These are phyloP conservation scores for Massarina eburnea DNA, from an alignment of 2,329 filamentous ascomycete genomes.

Conservation along the genomic window DNA sequence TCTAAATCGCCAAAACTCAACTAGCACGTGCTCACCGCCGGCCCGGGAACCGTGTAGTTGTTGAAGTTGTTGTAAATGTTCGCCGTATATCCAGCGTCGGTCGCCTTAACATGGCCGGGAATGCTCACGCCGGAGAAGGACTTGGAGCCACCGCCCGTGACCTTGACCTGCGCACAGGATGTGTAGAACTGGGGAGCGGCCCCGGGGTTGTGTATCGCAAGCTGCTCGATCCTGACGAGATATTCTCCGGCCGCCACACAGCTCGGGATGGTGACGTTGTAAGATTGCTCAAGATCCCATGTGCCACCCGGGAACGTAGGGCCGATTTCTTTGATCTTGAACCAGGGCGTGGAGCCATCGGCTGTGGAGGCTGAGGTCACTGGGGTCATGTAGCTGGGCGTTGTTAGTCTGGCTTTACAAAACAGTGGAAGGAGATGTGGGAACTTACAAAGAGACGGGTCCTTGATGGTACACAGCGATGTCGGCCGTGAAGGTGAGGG, in stretches of 20 bases:
- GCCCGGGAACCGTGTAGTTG: constrained; percentile 39
- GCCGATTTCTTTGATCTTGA: constrained; percentile 45
- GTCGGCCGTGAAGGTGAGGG: constrained; percentile 40
- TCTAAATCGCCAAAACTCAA: neutral
- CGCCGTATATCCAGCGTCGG: constrained; percentile 41
- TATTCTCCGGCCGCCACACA: constrained; percentile 49
- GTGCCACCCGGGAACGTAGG: constrained; percentile 36
- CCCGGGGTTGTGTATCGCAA: constrained; percentile 49
- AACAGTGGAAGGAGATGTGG: neutral
- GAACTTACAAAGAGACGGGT: constrained; percentile 34
- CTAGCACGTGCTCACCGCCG: constrained; percentile 41
- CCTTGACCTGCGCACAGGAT: constrained; percentile 51
- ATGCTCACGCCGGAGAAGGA: constrained; percentile 31
- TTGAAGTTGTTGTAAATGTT: constrained; percentile 45
- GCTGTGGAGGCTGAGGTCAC: constrained; percentile 33
- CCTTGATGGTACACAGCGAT: constrained; percentile 44
- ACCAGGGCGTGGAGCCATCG: constrained; percentile 43
- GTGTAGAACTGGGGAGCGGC: constrained; percentile 34
- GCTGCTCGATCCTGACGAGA: constrained; percentile 53
- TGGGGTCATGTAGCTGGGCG: constrained; percentile 38
- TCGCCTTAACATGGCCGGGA: constrained; percentile 37
- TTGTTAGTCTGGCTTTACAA: neutral
- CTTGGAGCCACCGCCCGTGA: constrained; percentile 42
- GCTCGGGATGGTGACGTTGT: constrained; percentile 44
- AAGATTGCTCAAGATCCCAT: constrained; percentile 37